Conservation (phyloP, 2,329 filamentous ascomycete species). For the Fusarium brevicatenulatum region DNA sequence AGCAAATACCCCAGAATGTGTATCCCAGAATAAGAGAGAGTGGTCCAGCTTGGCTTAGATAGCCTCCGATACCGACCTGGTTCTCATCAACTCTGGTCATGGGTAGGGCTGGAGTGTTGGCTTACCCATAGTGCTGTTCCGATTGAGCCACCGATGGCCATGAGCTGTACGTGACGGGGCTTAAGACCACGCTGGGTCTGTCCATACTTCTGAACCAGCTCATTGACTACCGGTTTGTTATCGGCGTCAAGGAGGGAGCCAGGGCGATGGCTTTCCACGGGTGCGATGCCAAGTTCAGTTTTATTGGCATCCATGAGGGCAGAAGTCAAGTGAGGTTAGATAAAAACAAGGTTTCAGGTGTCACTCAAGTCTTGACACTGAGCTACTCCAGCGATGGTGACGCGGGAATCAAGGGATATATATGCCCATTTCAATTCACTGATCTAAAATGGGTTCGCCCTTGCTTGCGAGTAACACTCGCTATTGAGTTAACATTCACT, state of each 20-base stretch:
- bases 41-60: fast-evolving
- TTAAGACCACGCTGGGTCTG: slow-evolving; percentile 47
- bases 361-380: background rate
- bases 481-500: background rate
- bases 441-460: background rate
- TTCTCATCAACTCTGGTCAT: background rate
- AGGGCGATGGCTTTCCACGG: background rate
- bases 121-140: slow-evolving; percentile 54
- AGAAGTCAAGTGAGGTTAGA: background rate
- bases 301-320: background rate
- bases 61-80: background rate
- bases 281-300: background rate
- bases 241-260: background rate
- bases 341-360: background rate
- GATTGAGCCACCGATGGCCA: slow-evolving; percentile 60
- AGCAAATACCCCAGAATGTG: background rate
- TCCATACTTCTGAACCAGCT: slow-evolving; percentile 39
- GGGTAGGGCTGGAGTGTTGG: background rate
- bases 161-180: slow-evolving; percentile 58
- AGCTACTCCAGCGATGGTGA: background rate
- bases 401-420: background rate
- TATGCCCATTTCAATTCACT: background rate
- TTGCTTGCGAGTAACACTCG: background rate
- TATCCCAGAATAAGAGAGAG: background rate
- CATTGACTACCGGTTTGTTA: background rate